Evolutionary conservation across 2,329 filamentous ascomycete species (phyloP).

Genomic region (Madurella mycetomatis): DNA sequence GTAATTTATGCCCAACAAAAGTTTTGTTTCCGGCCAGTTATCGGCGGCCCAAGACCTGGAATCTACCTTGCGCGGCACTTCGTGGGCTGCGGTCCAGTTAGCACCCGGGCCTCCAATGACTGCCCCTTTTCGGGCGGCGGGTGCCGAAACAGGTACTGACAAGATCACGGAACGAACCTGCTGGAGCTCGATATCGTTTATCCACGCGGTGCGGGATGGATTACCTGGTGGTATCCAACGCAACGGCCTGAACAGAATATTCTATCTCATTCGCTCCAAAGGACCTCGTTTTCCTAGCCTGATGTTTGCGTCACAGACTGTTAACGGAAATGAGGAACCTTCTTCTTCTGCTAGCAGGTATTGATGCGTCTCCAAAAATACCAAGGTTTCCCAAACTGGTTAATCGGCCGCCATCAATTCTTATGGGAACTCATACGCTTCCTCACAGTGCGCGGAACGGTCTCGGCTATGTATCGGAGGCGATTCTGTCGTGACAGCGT

Average conservation of each 20-base stretch:
- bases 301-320: constrained; percentile 30
- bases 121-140: constrained; percentile 32
- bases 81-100: constrained; percentile 13
- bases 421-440: constrained; percentile 32
- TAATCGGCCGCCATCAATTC: constrained; percentile 9
- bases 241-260: not conserved
- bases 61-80: constrained; percentile 8
- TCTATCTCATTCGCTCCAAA: constrained; percentile 26
- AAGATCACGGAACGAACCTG: constrained; percentile 38
- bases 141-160: constrained; percentile 36
- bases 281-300: constrained; percentile 45
- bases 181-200: constrained; percentile 45
- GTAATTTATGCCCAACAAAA: constrained; percentile 9
- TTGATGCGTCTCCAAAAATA: not conserved
- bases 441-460: constrained; percentile 35
- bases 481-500: constrained; percentile 47
- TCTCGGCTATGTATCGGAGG: constrained; percentile 33
- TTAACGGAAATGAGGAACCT: constrained; percentile 37
- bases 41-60: constrained; percentile 4
- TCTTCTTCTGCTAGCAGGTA: constrained; percentile 50
- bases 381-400: not conserved
- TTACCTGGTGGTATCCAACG: constrained; percentile 39
- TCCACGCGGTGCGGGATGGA: constrained; percentile 37
- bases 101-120: not conserved
- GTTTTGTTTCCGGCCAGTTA: not conserved